Evolutionary conservation across 305 asterid species (phyloP).

Genomic region (Plantago rigida): DNA sequence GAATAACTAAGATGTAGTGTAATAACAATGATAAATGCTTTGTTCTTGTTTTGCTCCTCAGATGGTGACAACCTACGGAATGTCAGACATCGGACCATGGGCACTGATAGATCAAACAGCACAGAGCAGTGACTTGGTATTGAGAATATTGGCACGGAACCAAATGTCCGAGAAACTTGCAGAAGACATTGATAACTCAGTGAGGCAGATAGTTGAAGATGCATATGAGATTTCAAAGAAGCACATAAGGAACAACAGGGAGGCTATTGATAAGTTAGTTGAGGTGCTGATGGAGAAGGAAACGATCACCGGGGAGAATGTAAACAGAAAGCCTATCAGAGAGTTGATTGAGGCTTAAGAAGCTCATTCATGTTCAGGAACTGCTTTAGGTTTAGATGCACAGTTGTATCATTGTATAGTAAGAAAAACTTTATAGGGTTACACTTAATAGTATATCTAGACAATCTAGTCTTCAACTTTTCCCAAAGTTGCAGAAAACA

Average conservation of each 20-base stretch:
- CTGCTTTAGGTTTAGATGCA: neutral
- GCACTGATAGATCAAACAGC: slow-evolving; percentile 37
- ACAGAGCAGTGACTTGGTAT: slow-evolving; percentile 51
- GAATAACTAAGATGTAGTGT: neutral
- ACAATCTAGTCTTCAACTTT: too few relatives aligned
- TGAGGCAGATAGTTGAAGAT: slow-evolving; percentile 30
- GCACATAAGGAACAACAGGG: slow-evolving; percentile 46
- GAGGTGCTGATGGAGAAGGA: slow-evolving; percentile 58
- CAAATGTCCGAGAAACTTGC: slow-evolving; percentile 66
- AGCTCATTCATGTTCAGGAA: slow-evolving; percentile 18
- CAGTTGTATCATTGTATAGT: neutral
- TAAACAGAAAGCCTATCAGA: slow-evolving; percentile 30
- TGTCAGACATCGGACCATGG: slow-evolving; percentile 75
- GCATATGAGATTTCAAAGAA: slow-evolving; percentile 52
- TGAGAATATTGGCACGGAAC: slow-evolving; percentile 59
- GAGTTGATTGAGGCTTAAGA: slow-evolving; percentile 44
- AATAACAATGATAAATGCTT: neutral
- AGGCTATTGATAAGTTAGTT: slow-evolving; percentile 48
- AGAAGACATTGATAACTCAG: slow-evolving; percentile 49
- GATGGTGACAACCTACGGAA: slow-evolving; percentile 58
- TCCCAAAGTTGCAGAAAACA: too few relatives aligned
- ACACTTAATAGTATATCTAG: too few relatives aligned
- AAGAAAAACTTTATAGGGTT: too few relatives aligned
- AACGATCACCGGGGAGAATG: slow-evolving; percentile 49
- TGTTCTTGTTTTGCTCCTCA: slow-evolving; percentile 16